phyloP scores from a whole-genome alignment of 306 rosid genomes.

The Dryas alaskensis region DNA sequence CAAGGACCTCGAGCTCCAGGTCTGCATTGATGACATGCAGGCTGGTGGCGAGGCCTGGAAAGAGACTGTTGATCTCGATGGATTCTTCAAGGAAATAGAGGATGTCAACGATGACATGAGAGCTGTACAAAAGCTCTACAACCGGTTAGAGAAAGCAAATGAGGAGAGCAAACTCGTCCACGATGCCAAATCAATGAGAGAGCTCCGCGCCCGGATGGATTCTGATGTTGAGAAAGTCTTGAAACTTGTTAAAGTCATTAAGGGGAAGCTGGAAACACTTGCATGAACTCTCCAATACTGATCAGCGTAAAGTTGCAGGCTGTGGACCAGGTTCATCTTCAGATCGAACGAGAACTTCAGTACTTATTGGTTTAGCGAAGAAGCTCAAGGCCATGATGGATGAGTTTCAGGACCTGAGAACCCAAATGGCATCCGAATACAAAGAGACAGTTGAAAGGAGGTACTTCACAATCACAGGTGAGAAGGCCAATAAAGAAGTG shows the following conservation, averaged over 20 bases:
- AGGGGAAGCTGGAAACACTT: constrained; percentile 66
- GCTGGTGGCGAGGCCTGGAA: constrained; percentile 43
- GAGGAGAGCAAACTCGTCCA: constrained; percentile 70
- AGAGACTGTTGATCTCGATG: constrained; percentile 61
- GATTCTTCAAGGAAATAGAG: constrained; percentile 79
- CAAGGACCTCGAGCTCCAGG: constrained; percentile 54
- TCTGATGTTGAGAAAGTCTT: constrained; percentile 60
- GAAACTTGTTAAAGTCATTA: constrained; percentile 53
- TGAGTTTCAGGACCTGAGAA: constrained; percentile 69
- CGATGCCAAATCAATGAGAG: constrained; percentile 69
- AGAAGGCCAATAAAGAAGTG: constrained; percentile 67
- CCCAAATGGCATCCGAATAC: constrained; percentile 61
- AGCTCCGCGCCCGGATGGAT: constrained; percentile 64
- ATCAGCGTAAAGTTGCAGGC: constrained; percentile 52
- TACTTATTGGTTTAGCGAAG: constrained; percentile 73
- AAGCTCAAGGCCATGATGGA: constrained; percentile 74
- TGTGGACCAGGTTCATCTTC: constrained; percentile 89
- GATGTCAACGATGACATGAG: constrained; percentile 75
- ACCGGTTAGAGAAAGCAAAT: constrained; percentile 58
- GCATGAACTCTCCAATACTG: constrained; percentile 66
- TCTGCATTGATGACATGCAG: constrained; percentile 38
- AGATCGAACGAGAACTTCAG: constrained; percentile 75
- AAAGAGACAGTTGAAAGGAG: constrained; percentile 85
- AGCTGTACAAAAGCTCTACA: constrained; percentile 60
- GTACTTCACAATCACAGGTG: constrained; percentile 85